phyloP scores from a whole-genome alignment of 257 asterid genomes.

The Marsdenia floribunda region DNA sequence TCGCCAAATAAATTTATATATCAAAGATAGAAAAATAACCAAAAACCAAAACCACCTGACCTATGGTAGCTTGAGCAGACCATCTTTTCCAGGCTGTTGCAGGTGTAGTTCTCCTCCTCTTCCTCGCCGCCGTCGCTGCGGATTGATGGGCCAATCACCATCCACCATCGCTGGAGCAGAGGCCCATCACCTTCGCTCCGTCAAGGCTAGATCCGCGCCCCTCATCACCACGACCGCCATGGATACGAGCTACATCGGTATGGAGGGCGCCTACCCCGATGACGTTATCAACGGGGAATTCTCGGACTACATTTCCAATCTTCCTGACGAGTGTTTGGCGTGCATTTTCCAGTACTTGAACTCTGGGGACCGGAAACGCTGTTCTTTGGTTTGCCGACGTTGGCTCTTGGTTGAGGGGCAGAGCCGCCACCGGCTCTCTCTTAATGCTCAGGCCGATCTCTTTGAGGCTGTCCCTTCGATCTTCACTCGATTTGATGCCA shows the following conservation, averaged over 20 bases:
- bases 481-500: slow-evolving; percentile 66
- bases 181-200: slow-evolving; percentile 7
- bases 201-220: slow-evolving; percentile 27
- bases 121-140: slow-evolving; percentile 26
- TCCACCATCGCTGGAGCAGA: slow-evolving; percentile 38
- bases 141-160: slow-evolving; percentile 64
- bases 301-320: slow-evolving; percentile 33
- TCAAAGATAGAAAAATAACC: not conserved
- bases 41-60: not conserved
- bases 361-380: slow-evolving; percentile 67
- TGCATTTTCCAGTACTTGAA: slow-evolving; percentile 57
- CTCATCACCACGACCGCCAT: slow-evolving; percentile 16
- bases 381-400: slow-evolving; percentile 71
- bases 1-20: not conserved
- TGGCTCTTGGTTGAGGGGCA: slow-evolving; percentile 83
- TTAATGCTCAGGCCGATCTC: slow-evolving; percentile 62
- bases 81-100: not conserved
- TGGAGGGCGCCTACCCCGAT: slow-evolving; percentile 15
- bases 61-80: not conserved
- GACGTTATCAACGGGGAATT: slow-evolving; percentile 17
- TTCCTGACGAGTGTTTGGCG: slow-evolving; percentile 83
- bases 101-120: slow-evolving; percentile 5
- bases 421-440: slow-evolving; percentile 83
- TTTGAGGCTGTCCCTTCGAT: slow-evolving; percentile 31
- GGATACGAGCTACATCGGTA: not conserved